Evolutionary conservation across 179 eudicot species (phyloP).

Genomic region (Beta corolliflora): DNA sequence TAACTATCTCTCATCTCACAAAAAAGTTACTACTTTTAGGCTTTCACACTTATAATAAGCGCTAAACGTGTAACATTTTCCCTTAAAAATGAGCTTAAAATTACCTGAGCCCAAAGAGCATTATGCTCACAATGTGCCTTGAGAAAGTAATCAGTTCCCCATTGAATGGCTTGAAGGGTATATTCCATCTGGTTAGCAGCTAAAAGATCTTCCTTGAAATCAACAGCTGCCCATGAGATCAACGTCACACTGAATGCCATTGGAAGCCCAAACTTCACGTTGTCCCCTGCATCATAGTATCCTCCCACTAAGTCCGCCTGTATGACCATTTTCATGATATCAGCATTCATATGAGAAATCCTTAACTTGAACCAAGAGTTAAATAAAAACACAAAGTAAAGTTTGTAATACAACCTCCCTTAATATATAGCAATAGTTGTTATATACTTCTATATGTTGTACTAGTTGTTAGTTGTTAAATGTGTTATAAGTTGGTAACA

Average conservation of each 20-base stretch:
- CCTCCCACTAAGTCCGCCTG: slow-evolving; percentile 94
- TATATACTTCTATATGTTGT: too few relatives aligned
- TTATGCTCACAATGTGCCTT: slow-evolving; percentile 64
- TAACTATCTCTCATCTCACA: too few relatives aligned
- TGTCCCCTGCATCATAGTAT: slow-evolving; percentile 92
- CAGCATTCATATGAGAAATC: neutral
- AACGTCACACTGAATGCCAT: slow-evolving; percentile 82
- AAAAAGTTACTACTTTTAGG: too few relatives aligned
- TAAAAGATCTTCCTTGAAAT: slow-evolving; percentile 45
- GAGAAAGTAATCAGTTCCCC: slow-evolving; percentile 93
- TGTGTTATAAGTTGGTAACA: too few relatives aligned
- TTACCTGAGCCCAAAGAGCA: slow-evolving; percentile 83
- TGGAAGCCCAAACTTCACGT: slow-evolving; percentile 92
- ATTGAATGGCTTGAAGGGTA: slow-evolving; percentile 64
- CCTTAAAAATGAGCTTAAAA: too few relatives aligned
- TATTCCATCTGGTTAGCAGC: slow-evolving; percentile 61
- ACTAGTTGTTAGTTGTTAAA: too few relatives aligned
- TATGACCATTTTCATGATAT: neutral
- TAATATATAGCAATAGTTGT: too few relatives aligned
- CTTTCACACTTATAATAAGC: too few relatives aligned
- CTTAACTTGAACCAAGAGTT: neutral
- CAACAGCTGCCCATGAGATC: slow-evolving; percentile 75
- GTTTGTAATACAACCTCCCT: too few relatives aligned
- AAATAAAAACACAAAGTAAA: neutral
- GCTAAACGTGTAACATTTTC: too few relatives aligned